A percentile compares a stretch with the other conserved stretches of the same genome.
These are phyloP conservation scores for Ananas comosus DNA, from an alignment of 176 grass and related monocot genomes.

Conservation along the genomic window DNA sequence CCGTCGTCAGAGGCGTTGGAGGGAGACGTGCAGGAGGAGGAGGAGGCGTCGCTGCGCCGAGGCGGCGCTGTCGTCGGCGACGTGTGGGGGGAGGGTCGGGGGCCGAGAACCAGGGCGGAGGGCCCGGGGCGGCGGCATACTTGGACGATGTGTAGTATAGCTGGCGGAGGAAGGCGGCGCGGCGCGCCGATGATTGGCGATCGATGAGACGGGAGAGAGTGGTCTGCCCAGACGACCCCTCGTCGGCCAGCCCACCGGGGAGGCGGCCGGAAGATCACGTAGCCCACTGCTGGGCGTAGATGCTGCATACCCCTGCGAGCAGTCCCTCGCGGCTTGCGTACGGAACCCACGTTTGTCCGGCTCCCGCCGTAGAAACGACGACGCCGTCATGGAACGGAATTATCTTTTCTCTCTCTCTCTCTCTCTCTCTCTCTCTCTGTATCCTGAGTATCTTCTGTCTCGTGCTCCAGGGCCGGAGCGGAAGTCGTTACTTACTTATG, in stretches of 20 bases:
- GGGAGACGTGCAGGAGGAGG: conserved; percentile 4
- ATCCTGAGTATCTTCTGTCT: too few relatives aligned
- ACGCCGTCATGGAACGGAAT: not conserved
- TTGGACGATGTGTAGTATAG: conserved; percentile 26
- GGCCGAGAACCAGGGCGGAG: conserved; percentile 6
- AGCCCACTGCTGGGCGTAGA: conserved; percentile 97
- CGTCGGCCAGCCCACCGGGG: conserved; percentile 31
- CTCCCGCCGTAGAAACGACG: not conserved
- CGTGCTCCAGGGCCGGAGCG: not conserved
- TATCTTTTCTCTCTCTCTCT: too few relatives aligned
- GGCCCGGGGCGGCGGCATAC: conserved; percentile 9
- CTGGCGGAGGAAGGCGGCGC: conserved; percentile 16
- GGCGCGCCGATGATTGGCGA: conserved; percentile 21
- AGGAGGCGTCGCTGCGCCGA: too few relatives aligned
- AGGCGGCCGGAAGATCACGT: conserved; percentile 32
- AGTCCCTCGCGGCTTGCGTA: conserved; percentile 63
- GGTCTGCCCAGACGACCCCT: not conserved
- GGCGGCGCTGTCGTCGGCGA: not conserved
- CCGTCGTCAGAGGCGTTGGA: conserved; percentile 18
- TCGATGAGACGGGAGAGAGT: conserved; percentile 20
- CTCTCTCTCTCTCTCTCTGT: too few relatives aligned
- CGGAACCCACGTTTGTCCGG: conserved; percentile 74
- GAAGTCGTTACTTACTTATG: conserved; percentile 1
- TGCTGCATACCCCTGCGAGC: conserved; percentile 91
- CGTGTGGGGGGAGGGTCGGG: not conserved